Conservation (phyloP, 768 basidiomycete genomes). For the Mrakia blollopis region DNA sequence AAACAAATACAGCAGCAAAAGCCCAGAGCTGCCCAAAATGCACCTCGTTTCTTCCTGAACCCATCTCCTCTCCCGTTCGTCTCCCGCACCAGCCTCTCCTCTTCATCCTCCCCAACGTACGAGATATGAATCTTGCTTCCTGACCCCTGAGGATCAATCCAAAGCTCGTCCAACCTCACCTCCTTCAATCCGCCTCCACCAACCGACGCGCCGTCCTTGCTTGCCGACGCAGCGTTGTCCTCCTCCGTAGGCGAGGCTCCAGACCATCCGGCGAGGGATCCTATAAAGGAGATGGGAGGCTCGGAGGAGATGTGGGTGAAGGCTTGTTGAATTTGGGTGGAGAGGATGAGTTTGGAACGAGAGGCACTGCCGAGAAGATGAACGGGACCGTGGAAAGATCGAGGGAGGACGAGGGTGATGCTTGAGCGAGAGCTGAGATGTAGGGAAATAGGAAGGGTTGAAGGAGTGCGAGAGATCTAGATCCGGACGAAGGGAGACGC, state of each 20-base stretch:
- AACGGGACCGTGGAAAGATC: not conserved
- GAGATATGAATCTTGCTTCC: not conserved
- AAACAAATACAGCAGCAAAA: too few relatives aligned
- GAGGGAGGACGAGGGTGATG: constrained; percentile 15
- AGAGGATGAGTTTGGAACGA: not conserved
- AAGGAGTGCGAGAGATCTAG: not conserved
- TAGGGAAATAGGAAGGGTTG: not conserved
- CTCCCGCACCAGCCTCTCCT: not conserved
- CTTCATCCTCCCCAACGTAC: not conserved
- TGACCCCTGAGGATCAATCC: not conserved
- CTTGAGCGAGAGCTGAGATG: not conserved
- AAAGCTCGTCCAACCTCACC: constrained; percentile 3
- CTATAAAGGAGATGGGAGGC: constrained; percentile 4
- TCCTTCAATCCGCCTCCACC: not conserved
- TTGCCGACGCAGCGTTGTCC: not conserved
- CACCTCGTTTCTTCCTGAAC: not conserved
- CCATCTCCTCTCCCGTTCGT: not conserved
- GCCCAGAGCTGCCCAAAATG: not conserved
- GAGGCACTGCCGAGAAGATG: not conserved
- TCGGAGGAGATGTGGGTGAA: constrained; percentile 11
- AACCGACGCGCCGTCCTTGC: not conserved
- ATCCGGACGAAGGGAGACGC: too few relatives aligned
- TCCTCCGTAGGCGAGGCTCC: constrained; percentile 1
- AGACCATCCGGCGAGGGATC: not conserved
- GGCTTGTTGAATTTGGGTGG: not conserved